Evolutionary conservation across 352 stramenopile genomes (phyloP).

Genomic region (Phytophthora pinifolia): DNA sequence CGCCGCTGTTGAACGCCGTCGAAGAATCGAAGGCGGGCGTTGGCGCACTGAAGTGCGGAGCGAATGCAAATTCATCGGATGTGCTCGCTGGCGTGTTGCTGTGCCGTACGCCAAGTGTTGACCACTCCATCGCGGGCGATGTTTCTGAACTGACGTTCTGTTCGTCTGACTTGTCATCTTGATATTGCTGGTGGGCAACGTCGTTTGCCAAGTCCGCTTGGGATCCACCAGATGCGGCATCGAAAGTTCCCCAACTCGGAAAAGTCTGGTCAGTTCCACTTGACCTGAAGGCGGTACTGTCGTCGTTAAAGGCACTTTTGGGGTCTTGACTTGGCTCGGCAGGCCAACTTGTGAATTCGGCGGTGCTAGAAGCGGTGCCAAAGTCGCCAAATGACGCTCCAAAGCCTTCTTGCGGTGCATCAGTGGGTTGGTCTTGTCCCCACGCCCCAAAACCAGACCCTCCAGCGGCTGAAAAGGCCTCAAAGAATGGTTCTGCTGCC

Average conservation of each 20-base stretch:
- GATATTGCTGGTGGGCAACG: no score
- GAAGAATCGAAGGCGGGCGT: no score
- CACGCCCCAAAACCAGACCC: conserved; percentile 6
- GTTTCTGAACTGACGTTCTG: no score
- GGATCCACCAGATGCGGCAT: no score
- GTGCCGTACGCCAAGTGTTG: background rate
- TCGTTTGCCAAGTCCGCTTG: no score
- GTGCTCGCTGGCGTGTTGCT: background rate
- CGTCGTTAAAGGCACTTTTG: background rate
- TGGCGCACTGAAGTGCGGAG: background rate
- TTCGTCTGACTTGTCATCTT: no score
- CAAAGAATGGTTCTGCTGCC: background rate
- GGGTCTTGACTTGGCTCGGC: background rate
- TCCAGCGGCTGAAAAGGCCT: conserved; percentile 3
- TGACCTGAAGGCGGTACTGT: background rate
- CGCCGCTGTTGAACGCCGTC: background rate
- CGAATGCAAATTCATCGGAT: background rate
- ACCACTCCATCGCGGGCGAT: no score
- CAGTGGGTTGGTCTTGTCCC: background rate
- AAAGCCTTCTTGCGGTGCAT: background rate
- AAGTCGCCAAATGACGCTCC: conserved; percentile 5
- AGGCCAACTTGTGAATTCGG: background rate
- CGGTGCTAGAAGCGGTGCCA: no score
- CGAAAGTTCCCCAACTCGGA: no score
- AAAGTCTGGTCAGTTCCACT: no score